Evolutionary conservation across 176 grass and related monocot genomes (phyloP).

Genomic region (Rhynchospora pubera): DNA sequence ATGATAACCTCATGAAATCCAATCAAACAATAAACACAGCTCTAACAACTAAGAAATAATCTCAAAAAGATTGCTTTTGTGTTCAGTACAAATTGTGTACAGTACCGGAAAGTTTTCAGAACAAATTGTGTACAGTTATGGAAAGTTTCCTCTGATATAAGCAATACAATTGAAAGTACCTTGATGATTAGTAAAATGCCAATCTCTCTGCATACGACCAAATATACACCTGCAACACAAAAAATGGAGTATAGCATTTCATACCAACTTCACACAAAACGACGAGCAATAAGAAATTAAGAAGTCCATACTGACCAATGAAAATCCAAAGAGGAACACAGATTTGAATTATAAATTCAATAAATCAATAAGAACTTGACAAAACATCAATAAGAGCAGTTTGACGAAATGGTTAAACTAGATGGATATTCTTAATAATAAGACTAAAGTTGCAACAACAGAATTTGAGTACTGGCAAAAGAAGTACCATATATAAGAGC

Average conservation of each 20-base stretch:
- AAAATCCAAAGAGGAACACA: conserved; percentile 1
- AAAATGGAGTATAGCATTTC: neutral
- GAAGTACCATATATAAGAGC: conserved; percentile 77
- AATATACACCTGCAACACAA: conserved; percentile 39
- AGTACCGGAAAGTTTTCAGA: too few species aligned
- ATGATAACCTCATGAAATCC: neutral
- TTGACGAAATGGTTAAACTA: conserved; percentile 18
- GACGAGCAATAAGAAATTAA: neutral
- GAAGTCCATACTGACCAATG: neutral
- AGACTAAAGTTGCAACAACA: neutral
- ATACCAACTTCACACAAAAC: conserved; percentile 7
- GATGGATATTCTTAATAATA: conserved; percentile 5
- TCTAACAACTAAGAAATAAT: neutral
- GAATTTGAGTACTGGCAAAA: neutral
- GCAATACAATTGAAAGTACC: conserved; percentile 16
- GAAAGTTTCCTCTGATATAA: neutral
- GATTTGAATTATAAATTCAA: conserved; percentile 29
- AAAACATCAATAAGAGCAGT: conserved; percentile 1
- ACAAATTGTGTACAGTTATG: neutral
- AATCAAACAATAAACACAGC: neutral
- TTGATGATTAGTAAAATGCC: conserved; percentile 41
- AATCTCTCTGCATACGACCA: conserved; percentile 34
- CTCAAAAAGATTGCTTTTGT: neutral
- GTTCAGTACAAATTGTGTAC: neutral
- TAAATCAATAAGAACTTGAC: neutral